These are phyloP conservation scores for Arthrobotrys sphaeroides DNA, from an alignment of 2,329 filamentous ascomycete genomes.

Conservation along the genomic window DNA sequence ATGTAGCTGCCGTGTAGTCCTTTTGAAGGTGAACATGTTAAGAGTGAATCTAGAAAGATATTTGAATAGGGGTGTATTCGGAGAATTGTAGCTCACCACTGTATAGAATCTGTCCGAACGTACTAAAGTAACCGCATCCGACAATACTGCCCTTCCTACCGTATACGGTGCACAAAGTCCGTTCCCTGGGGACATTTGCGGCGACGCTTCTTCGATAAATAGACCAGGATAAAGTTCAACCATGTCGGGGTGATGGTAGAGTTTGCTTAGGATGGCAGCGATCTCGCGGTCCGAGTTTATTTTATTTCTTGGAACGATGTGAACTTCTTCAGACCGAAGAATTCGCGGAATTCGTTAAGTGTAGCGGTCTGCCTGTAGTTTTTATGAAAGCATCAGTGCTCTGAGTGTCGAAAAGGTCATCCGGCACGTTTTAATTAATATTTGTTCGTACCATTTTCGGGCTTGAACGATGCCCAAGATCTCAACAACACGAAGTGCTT, in stretches of 20 bases:
- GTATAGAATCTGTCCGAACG: conserved; percentile 65
- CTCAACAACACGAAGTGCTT: conserved; percentile 69
- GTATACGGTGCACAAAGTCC: conserved; percentile 62
- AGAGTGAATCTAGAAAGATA: conserved; percentile 17
- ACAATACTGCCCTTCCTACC: conserved; percentile 63
- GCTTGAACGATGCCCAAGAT: conserved; percentile 71
- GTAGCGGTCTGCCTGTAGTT: conserved; percentile 63
- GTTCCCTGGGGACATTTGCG: conserved; percentile 58
- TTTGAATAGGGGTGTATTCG: background rate
- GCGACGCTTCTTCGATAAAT: conserved; percentile 63
- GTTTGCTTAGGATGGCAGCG: conserved; percentile 62
- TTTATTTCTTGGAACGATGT: conserved; percentile 66
- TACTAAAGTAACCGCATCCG: conserved; percentile 64
- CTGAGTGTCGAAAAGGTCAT: background rate
- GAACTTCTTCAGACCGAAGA: conserved; percentile 65
- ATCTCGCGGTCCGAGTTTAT: conserved; percentile 65
- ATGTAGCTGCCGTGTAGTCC: conserved; percentile 63
- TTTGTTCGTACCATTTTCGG: conserved; percentile 67
- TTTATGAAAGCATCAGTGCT: background rate
- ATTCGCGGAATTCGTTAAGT: conserved; percentile 67
- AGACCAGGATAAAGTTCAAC: conserved; percentile 70
- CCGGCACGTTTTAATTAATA: background rate
- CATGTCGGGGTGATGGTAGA: conserved; percentile 66
- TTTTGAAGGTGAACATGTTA: conserved; percentile 21
- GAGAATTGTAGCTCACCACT: conserved; percentile 56